Conservation (phyloP, 768 basidiomycete genomes). For the Lentinula edodes region DNA sequence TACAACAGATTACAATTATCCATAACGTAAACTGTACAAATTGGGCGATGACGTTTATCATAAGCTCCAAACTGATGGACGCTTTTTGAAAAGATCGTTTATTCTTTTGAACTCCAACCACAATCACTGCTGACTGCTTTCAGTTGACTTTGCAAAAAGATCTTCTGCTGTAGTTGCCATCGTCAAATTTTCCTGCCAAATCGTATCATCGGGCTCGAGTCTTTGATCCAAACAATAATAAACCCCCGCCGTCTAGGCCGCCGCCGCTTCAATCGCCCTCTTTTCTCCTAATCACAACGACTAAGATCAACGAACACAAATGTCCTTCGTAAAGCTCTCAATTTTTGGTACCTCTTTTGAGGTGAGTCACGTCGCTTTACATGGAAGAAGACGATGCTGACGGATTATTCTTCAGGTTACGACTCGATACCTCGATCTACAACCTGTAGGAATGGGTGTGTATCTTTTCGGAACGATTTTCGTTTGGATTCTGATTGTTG, state of each 20-base stretch:
- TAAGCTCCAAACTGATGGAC: neutral
- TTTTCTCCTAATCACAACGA: slow-evolving; percentile 10
- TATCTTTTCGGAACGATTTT: slow-evolving; percentile 11
- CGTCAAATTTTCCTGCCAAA: neutral
- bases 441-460: slow-evolving; percentile 98
- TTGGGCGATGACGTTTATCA: neutral
- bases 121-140: neutral
- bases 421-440: slow-evolving; percentile 97
- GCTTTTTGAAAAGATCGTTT: neutral
- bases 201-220: slow-evolving; percentile 1
- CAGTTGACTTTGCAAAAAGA: neutral
- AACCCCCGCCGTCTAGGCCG: slow-evolving; percentile 1
- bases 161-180: neutral
- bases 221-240: neutral
- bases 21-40: neutral
- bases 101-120: neutral
- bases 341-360: slow-evolving; percentile 99
- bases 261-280: neutral
- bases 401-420: slow-evolving; percentile 63
- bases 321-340: slow-evolving; percentile 97
- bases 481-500: slow-evolving; percentile 15
- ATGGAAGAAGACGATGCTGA: neutral
- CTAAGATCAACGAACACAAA: slow-evolving; percentile 21
- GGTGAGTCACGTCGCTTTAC: slow-evolving; percentile 35
- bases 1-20: too few relatives aligned